A percentile compares a stretch with the other conserved stretches of the same genome.
phyloP scores from a whole-genome alignment of 257 asterid genomes.

The Petrea volubilis region DNA sequence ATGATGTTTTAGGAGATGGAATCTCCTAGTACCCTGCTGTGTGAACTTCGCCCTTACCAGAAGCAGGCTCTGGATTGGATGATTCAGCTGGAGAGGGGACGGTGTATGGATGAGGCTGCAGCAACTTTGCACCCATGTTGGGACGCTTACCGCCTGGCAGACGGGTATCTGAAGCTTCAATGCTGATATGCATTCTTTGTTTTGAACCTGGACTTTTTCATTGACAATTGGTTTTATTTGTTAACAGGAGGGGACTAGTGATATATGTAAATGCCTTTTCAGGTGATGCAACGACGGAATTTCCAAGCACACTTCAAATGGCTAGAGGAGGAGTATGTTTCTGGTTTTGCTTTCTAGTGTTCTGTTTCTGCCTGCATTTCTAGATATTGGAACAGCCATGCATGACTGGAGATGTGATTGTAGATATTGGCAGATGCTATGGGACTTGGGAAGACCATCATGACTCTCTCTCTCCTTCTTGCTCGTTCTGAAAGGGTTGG shows the following conservation, averaged over 20 bases:
- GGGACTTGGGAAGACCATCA: constrained; percentile 99
- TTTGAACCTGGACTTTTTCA: background rate
- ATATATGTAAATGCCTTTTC: constrained; percentile 84
- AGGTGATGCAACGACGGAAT: constrained; percentile 87
- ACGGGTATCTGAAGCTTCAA: constrained; percentile 49
- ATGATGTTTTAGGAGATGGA: constrained; percentile 77
- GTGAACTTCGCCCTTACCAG: constrained; percentile 94
- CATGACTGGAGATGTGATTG: constrained; percentile 37
- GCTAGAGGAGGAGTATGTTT: constrained; percentile 97
- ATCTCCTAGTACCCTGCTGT: constrained; percentile 79
- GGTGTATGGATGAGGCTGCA: constrained; percentile 65
- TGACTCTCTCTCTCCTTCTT: constrained; percentile 92
- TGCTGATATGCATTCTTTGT: constrained; percentile 5
- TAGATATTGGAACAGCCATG: constrained; percentile 2
- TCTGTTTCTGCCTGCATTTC: constrained; percentile 1
- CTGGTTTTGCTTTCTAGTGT: constrained; percentile 24
- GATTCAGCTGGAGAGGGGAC: constrained; percentile 81
- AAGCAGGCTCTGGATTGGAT: constrained; percentile 98
- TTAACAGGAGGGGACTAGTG: constrained; percentile 74
- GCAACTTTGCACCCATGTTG: constrained; percentile 92
- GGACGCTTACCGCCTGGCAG: constrained; percentile 86
- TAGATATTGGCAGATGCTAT: constrained; percentile 97
- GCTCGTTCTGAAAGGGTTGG: constrained; percentile 64
- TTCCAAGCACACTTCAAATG: constrained; percentile 93
- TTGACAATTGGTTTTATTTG: constrained; percentile 15